Conservation (phyloP, 2,329 filamentous ascomycete species). For the Chrysosporium queenslandicum region DNA sequence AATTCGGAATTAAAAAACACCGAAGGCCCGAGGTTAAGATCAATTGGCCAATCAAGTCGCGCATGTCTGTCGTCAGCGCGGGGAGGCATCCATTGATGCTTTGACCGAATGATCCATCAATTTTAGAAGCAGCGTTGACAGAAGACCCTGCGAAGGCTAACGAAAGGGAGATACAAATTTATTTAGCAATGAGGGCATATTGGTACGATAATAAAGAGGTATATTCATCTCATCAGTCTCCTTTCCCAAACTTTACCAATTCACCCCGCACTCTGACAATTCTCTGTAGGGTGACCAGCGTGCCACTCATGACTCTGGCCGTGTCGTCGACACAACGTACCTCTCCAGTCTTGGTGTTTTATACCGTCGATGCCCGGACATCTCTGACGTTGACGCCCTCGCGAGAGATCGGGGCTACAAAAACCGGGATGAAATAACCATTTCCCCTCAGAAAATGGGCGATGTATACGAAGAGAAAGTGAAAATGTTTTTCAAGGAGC, state of each 20-base stretch:
- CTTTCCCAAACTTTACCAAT: neutral
- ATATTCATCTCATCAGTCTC: slow-evolving; percentile 18
- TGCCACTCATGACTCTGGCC: slow-evolving; percentile 75
- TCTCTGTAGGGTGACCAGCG: slow-evolving; percentile 75
- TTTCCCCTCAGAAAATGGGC: slow-evolving; percentile 78
- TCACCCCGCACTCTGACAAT: slow-evolving; percentile 13
- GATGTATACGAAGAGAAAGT: slow-evolving; percentile 87
- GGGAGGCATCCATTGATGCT: neutral
- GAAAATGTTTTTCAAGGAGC: slow-evolving; percentile 86
- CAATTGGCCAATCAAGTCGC: neutral
- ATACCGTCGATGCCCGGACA: slow-evolving; percentile 58
- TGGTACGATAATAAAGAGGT: slow-evolving; percentile 59
- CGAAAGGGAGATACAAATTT: too few species aligned
- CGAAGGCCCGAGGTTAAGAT: neutral
- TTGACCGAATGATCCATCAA: too few species aligned
- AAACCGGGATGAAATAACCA: slow-evolving; percentile 87
- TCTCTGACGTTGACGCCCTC: slow-evolving; percentile 61
- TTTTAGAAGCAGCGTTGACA: too few species aligned
- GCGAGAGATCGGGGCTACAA: slow-evolving; percentile 71
- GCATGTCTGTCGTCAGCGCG: slow-evolving; percentile 7
- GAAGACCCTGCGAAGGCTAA: too few species aligned
- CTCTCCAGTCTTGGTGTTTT: slow-evolving; percentile 69
- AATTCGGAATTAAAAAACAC: neutral
- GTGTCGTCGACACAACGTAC: slow-evolving; percentile 52
- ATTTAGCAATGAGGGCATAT: slow-evolving; percentile 64